Base-by-base conservation (phyloP, 177 flowering plant genomes). In the Vitis hybrid region DNA sequence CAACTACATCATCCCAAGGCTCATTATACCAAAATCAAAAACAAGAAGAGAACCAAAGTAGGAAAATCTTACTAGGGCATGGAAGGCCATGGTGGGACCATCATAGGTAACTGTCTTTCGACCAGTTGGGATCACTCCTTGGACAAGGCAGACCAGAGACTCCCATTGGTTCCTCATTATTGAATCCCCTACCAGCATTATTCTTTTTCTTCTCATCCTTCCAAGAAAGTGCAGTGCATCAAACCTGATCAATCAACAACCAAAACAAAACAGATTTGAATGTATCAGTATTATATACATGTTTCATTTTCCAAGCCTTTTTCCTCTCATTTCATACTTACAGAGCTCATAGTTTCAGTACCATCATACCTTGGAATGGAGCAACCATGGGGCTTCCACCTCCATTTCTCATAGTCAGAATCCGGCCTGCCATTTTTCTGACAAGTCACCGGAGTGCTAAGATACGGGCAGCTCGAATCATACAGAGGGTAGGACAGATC, bases 111-210 rank as follows among this genome's bases (percentile, higher is more conserved):
- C 84, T 5, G 65, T 84, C 76, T 93, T 93, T 16, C 83, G 74
- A n/a, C 74, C 84, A 45, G 84, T 81, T 10, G 98, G 97, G 64
- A 93, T 61, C 53, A 90, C 97, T 51, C 86, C 84, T 70, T 93
- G 89, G 48, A 92, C 83, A 39, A 93, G 78, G 77, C 97, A 93
- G 8, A 90, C 94, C 10, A 93, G 91, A 60, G 96, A 92, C 64
- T 93, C 98, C 98, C 97, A 93, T 55, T 93, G 98, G 75, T 88
- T 93, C 76, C 98, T 93, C 86, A 87, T 86, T 51, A 93, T 91
- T 10, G 98, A 93, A 82, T 93, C 98, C 1, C 98, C 98, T 1
- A 93, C 96, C 55, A 93, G 78, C 94, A 93, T 88, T 64, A 93
- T 84, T 68, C 97, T 90, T 62, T 87, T 92, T 79, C 74, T 86